Conservation (phyloP, 768 basidiomycete species). For the Xerocomus spinulosus region DNA sequence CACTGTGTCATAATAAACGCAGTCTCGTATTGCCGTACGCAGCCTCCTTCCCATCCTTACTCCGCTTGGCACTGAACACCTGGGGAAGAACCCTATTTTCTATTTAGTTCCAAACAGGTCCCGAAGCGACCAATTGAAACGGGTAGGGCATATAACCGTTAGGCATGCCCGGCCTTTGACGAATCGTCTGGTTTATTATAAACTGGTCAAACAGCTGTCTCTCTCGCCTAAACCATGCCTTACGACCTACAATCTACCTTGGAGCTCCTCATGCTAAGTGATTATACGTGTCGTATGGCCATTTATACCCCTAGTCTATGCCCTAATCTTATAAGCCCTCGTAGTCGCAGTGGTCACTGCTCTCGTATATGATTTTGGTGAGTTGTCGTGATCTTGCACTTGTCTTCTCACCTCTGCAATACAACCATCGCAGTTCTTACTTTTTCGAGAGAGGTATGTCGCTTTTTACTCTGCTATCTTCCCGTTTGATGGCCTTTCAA, state of each 20-base stretch:
- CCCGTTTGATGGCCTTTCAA: neutral
- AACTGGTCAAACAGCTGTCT: no score
- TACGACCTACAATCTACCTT: neutral
- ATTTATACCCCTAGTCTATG: neutral
- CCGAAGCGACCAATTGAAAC: no score
- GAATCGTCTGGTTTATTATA: no score
- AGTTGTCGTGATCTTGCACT: neutral
- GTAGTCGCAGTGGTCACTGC: neutral
- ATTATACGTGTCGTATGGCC: neutral
- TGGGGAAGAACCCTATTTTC: no score
- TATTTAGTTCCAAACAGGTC: no score
- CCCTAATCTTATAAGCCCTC: neutral
- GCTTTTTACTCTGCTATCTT: neutral
- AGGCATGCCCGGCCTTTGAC: neutral
- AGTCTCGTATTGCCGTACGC: no score
- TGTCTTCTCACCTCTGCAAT: neutral
- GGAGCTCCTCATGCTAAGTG: neutral
- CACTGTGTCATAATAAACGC: no score
- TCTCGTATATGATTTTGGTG: neutral
- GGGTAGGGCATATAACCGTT: neutral
- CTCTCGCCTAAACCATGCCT: neutral
- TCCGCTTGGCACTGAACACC: neutral
- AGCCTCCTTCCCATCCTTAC: no score
- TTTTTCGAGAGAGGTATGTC: neutral
- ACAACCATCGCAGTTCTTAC: neutral